Evolutionary conservation across 2,329 filamentous ascomycete genomes (phyloP).

Genomic region (Aureobasidium sp.): DNA sequence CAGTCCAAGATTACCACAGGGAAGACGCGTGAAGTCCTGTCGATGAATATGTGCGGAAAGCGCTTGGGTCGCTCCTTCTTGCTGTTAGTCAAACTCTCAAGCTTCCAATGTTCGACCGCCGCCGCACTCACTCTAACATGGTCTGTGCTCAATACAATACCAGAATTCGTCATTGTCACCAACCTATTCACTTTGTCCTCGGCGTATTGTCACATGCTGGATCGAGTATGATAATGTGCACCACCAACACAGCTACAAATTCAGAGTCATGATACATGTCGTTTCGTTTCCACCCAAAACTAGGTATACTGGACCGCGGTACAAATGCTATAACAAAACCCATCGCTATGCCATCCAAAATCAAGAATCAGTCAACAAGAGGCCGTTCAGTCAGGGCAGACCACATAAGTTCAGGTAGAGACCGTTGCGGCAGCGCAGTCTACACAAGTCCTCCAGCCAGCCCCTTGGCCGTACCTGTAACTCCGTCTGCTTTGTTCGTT

Average conservation of each 20-base stretch:
- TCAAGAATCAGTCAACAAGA: background rate
- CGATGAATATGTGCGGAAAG: background rate
- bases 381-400: conserved; percentile 7
- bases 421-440: conserved; percentile 5
- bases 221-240: background rate
- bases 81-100: background rate
- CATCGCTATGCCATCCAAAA: conserved; percentile 10
- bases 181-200: background rate
- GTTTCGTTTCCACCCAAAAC: background rate
- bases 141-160: conserved; percentile 15
- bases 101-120: background rate
- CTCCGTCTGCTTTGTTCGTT: conserved; percentile 3
- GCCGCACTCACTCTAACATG: background rate
- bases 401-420: conserved; percentile 5
- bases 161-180: background rate
- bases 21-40: background rate
- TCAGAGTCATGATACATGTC: background rate
- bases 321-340: conserved; percentile 1
- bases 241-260: background rate
- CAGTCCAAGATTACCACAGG: background rate
- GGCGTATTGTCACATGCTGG: background rate
- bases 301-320: background rate
- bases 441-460: conserved; percentile 9
- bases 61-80: background rate
- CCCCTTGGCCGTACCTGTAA: conserved; percentile 4